Evolutionary conservation across 2,329 filamentous ascomycete species (phyloP).

Genomic region (Penicillium janthinellum): DNA sequence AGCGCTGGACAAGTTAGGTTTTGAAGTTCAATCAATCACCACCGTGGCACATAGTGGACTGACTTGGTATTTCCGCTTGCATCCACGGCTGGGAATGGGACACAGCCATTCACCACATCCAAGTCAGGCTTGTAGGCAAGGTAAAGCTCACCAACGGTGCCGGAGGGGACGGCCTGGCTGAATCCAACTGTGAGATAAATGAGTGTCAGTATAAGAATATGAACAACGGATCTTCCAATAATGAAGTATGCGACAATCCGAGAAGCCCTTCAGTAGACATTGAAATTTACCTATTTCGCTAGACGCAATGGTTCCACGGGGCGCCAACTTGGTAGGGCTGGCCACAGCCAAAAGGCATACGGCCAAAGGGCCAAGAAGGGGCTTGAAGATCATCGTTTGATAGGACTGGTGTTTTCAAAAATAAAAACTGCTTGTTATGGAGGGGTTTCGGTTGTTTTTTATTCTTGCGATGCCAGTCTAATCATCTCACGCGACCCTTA

Average conservation of each 20-base stretch:
- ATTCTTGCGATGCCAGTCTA: neutral
- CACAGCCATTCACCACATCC: slow-evolving; percentile 60
- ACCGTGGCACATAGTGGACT: slow-evolving; percentile 10
- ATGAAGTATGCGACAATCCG: neutral
- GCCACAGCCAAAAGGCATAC: slow-evolving; percentile 7
- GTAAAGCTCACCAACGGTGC: slow-evolving; percentile 52
- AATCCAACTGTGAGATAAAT: slow-evolving; percentile 48
- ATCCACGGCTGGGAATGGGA: slow-evolving; percentile 65
- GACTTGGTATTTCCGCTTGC: slow-evolving; percentile 59
- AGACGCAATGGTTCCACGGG: slow-evolving; percentile 48
- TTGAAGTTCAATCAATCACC: neutral
- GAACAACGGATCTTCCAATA: neutral
- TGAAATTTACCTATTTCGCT: slow-evolving; percentile 42
- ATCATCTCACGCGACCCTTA: neutral
- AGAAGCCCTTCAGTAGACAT: neutral
- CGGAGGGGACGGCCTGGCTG: slow-evolving; percentile 54
- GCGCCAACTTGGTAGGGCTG: neutral
- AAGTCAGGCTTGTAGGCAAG: slow-evolving; percentile 60
- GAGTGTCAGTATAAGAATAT: neutral
- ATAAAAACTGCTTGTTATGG: no score
- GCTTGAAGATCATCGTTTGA: slow-evolving; percentile 11
- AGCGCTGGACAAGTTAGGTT: slow-evolving; percentile 35
- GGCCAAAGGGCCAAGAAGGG: slow-evolving; percentile 4
- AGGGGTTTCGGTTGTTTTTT: neutral
- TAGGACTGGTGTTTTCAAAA: neutral